These are phyloP conservation scores for Cyberlindnera americana DNA, from an alignment of 805 yeast species.

Conservation along the genomic window DNA sequence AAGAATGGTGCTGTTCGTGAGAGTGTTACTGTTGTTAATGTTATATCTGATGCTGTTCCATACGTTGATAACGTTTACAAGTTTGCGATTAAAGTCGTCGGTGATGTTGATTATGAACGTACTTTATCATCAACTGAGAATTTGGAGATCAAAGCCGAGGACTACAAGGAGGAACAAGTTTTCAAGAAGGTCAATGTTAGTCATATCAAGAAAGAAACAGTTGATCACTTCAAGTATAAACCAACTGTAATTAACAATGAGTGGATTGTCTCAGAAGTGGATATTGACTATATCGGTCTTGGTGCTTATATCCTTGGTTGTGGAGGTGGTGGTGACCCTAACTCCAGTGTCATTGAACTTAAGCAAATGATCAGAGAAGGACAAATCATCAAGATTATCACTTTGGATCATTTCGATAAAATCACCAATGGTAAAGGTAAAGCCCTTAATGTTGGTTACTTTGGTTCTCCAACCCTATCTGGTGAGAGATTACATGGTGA, in stretches of 20 bases:
- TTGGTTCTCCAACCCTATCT: constrained; percentile 47
- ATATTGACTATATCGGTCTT: constrained; percentile 32
- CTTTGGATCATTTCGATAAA: no score
- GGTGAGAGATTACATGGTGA: constrained; percentile 40
- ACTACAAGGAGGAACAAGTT: constrained; percentile 12
- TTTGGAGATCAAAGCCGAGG: no score
- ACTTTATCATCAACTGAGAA: no score
- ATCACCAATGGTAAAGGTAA: no score
- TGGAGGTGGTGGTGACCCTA: constrained; percentile 53
- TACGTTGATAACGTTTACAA: constrained; percentile 33
- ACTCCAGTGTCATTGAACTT: constrained; percentile 39
- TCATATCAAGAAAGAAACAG: no score
- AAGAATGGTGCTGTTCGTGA: constrained; percentile 27
- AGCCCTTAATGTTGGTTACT: constrained; percentile 37
- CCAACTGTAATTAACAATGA: constrained; percentile 31
- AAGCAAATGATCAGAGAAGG: constrained; percentile 21
- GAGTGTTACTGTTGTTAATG: constrained; percentile 28
- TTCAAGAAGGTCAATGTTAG: no score
- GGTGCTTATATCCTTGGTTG: constrained; percentile 45
- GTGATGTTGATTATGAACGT: constrained; percentile 41
- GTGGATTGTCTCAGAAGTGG: no score
- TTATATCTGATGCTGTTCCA: constrained; percentile 29
- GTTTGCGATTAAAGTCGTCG: constrained; percentile 38
- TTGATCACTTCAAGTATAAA: constrained; percentile 22
- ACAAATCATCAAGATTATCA: constrained; percentile 17